phyloP scores from a whole-genome alignment of 2,329 filamentous ascomycete species.

The Rutstroemia sp. region DNA sequence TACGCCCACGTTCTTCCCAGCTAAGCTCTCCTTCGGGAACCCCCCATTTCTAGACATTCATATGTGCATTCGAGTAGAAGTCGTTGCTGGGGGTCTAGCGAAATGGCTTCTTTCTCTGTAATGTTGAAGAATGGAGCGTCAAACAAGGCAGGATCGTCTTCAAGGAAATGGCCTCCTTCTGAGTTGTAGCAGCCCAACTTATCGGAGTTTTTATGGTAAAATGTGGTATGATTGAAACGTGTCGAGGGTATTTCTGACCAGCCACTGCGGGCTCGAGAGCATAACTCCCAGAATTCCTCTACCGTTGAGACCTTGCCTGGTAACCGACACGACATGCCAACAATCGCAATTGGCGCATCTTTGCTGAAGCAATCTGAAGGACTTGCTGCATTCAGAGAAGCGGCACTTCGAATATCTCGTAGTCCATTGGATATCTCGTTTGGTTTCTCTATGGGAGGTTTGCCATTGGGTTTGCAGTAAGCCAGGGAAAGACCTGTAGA shows the following conservation, averaged over 20 bases:
- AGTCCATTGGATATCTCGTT: too few relatives aligned
- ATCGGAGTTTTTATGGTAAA: constrained; percentile 43
- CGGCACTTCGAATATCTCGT: too few relatives aligned
- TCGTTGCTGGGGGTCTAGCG: constrained; percentile 29
- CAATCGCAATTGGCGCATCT: constrained; percentile 29
- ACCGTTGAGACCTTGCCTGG: constrained; percentile 31
- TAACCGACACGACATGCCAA: constrained; percentile 32
- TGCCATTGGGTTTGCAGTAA: too few relatives aligned
- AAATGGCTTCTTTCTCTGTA: constrained; percentile 23
- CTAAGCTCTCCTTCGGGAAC: constrained; percentile 17
- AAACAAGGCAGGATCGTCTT: constrained; percentile 24
- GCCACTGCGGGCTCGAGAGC: constrained; percentile 31
- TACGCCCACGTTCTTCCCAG: constrained; percentile 32
- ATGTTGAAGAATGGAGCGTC: constrained; percentile 28
- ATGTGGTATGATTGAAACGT: constrained; percentile 44
- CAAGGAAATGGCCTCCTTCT: constrained; percentile 23
- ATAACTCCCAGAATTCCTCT: constrained; percentile 34
- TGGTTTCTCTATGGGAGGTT: too few relatives aligned
- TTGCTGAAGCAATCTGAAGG: background rate
- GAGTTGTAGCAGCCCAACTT: constrained; percentile 21
- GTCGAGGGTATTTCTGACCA: constrained; percentile 28
- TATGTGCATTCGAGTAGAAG: constrained; percentile 24
- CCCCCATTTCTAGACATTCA: constrained; percentile 26
- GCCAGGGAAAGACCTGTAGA: too few relatives aligned
- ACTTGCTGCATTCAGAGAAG: too few relatives aligned